Evolutionary conservation across 2,329 filamentous ascomycete species (phyloP), one percentile per base, ranked within the genome.

Genomic region (Xylaria multiplex): DNA sequence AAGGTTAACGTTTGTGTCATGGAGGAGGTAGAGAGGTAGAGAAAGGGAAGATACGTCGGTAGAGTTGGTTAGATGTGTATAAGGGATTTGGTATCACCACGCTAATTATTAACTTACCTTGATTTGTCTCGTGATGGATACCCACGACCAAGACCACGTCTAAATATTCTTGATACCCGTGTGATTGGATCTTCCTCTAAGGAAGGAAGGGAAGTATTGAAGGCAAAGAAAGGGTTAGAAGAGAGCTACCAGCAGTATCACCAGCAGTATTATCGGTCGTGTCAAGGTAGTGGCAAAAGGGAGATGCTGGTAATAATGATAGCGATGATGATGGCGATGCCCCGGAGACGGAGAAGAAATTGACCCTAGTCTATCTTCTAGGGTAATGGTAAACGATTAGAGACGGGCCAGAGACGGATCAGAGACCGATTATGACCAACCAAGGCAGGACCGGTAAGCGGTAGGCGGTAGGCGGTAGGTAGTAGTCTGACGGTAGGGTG

Each of bases 281-380:
- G 40, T 48, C 30, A 42, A 24, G 46, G 19, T 19, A 27, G 54
- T 22, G 35, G 45, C 30, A 32, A 40, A 8, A 35, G 42, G 6
- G 6, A 50, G 55, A 6, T 16, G 24, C 30, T 27, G 52, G 37
- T 40, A 46, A 27, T 53, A 30, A 43, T 42, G 46, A 54, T 9
- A 37, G 50, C 35, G n/a, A 50, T 24, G 22, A 19, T 19, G n/a
- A 42, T 32, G 35, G 50, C 7, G 14, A 6, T 58, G 53, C 7
- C 24, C 42, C 30, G 32, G 52, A 54, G 57, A n/a, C 46, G 62
- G 50, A 60, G 50, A 43, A 59, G 24, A 35, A 49, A 40, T n/a
- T 13, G n/a, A 22, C 35, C 52, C 22, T 45, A 19, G 24, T 24
- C 19, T 30, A 19, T 13, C 24, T 22, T 54, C 22, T 35, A 35